Percentiles rank a stretch among this genome's conserved stretches.
Conservation (phyloP, 768 basidiomycete species). For the Auriscalpium vulgare region DNA sequence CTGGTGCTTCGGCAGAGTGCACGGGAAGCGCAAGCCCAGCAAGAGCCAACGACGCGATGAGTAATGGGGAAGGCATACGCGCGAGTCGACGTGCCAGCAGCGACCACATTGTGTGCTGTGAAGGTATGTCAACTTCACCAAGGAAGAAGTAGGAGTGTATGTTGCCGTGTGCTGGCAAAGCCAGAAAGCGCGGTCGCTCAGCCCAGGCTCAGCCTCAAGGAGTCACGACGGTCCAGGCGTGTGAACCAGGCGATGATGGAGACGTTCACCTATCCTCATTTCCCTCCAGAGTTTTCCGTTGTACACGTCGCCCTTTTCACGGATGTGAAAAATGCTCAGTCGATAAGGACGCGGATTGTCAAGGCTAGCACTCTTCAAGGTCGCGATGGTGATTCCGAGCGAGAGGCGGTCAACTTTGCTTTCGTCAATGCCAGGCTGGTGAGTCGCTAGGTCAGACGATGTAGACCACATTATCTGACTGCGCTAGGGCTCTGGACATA, state of each 20-base stretch:
- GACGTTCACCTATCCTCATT: conserved; percentile 46
- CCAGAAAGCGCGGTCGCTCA: too few species aligned
- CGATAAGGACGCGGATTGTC: conserved; percentile 60
- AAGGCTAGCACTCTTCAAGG: conserved; percentile 56
- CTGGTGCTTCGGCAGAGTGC: conserved; percentile 15
- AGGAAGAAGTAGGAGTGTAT: not conserved
- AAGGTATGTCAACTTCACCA: too few species aligned
- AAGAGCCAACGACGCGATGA: conserved; percentile 12
- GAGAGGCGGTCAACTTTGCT: conserved; percentile 79
- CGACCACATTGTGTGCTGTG: not conserved
- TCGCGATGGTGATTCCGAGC: conserved; percentile 53
- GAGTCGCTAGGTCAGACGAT: conserved; percentile 20
- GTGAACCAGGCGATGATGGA: conserved; percentile 34
- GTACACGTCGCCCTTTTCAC: conserved; percentile 63
- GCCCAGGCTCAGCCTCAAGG: too few species aligned
- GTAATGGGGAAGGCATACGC: conserved; percentile 5
- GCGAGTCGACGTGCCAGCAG: not conserved
- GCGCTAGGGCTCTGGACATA: conserved; percentile 24
- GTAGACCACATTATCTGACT: not conserved
- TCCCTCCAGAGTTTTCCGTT: conserved; percentile 29
- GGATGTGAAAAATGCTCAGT: conserved; percentile 53
- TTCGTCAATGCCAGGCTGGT: conserved; percentile 86
- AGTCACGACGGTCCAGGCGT: not conserved
- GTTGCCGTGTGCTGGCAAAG: not conserved
- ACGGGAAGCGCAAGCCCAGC: conserved; percentile 11